Base-by-base conservation (phyloP, 352 stramenopile genomes). In the Blastocystis sp. region DNA sequence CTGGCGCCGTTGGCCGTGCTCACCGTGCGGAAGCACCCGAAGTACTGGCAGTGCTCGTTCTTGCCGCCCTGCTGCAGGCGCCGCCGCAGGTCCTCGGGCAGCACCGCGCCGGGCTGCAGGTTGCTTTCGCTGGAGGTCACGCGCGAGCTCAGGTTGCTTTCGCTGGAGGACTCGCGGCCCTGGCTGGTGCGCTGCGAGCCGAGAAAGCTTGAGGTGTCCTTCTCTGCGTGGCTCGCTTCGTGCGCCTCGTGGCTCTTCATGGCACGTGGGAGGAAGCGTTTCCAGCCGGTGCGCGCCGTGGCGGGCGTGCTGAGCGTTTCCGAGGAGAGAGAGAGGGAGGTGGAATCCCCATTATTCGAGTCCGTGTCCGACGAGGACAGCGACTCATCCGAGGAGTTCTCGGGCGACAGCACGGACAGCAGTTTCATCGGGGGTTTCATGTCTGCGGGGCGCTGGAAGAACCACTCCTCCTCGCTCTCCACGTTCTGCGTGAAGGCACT, bases 21-120 rank as follows among this genome's bases (percentile, higher is more conserved):
- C 1, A 81, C 45, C 4, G 23, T 21, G 11, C 52, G 9, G n/a
- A 66, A 53, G 45, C 71, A 81, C 21, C 71, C 71, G 23, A 64
- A 81, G 19, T 64, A 81, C 23, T 81, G 71, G 21, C 71, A 81
- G 38, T 41, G 11, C 62, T 69, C 62, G 62, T 41, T 69, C 23
- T 17, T 34, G 28, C 28, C 28, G 28, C 28, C 28, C 28, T 34
- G 28, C 28, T 34, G 28, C 28, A 34, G 28, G 28, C 28, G 28
- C 28, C 28, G 28, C 28, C 28, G 28, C 28, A 34, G 28, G 28
- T 34, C 28, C 28, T 34, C 28, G 28, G 28, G 28, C 28, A 34
- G 28, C 28, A 34, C 28, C 28, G 28, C 28, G 28, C 28, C 28
- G 28, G 28, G 28, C 28, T 34, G 28, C 28, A 34, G 28, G 28